Evolutionary conservation across 106 monocot species (phyloP).

Genomic region (Alisma plantagoaquatica): DNA sequence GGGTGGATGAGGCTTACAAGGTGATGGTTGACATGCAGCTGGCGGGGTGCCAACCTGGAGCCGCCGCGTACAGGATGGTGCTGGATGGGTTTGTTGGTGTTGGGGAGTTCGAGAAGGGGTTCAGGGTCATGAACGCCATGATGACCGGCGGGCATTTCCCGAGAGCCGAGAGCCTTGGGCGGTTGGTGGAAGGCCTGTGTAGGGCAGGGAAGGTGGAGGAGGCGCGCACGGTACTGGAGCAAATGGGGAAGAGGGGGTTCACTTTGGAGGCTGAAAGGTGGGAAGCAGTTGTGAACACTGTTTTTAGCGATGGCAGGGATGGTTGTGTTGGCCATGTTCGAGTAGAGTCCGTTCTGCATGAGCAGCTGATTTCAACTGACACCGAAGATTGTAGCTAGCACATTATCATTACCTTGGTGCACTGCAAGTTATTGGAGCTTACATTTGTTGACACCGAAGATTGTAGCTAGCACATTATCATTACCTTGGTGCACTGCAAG

Average conservation of each 20-base stretch:
- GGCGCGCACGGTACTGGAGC: conserved; percentile 49
- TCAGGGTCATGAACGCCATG: conserved; percentile 61
- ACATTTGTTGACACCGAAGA: no score
- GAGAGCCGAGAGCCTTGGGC: conserved; percentile 37
- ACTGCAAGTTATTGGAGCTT: no score
- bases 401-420: no score
- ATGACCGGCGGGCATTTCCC: conserved; percentile 52
- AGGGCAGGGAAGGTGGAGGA: conserved; percentile 36
- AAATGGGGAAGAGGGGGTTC: conserved; percentile 66
- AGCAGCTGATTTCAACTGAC: no score
- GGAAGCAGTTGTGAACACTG: conserved; percentile 23
- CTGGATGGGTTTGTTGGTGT: conserved; percentile 63
- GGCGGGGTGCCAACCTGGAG: conserved; percentile 33
- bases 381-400: no score
- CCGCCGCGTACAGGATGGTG: conserved; percentile 64
- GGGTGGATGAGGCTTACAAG: conserved; percentile 63
- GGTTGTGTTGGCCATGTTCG: no score
- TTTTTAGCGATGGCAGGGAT: not conserved
- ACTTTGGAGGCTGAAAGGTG: conserved; percentile 29
- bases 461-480: no score
- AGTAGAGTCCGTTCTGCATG: no score
- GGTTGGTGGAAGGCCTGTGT: conserved; percentile 49
- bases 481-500: no score
- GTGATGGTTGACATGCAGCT: conserved; percentile 85
- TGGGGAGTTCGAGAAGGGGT: conserved; percentile 51